Conservation (phyloP, 169 alveolate genomes). For the Perkinsus chesapeaki region DNA sequence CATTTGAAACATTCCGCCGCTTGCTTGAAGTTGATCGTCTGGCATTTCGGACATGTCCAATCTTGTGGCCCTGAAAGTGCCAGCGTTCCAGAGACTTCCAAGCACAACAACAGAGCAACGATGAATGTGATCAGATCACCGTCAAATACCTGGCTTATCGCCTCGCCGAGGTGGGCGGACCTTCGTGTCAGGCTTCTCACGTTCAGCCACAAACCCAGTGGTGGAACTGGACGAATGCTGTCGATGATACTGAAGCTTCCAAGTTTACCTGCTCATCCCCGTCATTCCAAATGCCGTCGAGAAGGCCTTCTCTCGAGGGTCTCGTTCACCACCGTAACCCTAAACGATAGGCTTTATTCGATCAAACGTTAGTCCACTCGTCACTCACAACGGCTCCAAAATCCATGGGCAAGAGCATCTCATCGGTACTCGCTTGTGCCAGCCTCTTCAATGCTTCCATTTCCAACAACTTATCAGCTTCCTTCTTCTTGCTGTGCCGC, state of each 20-base stretch:
- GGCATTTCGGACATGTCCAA: not conserved
- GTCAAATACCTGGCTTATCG: not conserved
- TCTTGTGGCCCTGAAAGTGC: not conserved
- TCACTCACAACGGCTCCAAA: not conserved
- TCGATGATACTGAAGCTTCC: not conserved
- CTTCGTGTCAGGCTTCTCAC: not conserved
- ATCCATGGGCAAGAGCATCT: not conserved
- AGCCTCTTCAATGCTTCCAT: not conserved
- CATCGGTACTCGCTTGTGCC: not conserved
- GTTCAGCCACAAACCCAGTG: not conserved
- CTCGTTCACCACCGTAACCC: not conserved
- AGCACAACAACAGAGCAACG: too few relatives aligned
- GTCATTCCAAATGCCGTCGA: not conserved
- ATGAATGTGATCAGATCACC: too few relatives aligned
- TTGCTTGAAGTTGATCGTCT: not conserved
- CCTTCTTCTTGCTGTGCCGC: not conserved
- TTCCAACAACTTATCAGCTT: not conserved
- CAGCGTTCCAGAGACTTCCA: too few relatives aligned
- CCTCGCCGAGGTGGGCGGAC: not conserved
- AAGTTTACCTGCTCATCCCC: not conserved
- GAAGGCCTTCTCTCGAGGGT: not conserved
- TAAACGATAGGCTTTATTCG: not conserved
- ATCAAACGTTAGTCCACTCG: not conserved
- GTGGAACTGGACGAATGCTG: not conserved
- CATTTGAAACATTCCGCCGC: not conserved